Evolutionary conservation across 2,329 filamentous ascomycete species (phyloP), one percentile per base, ranked within the genome.

Genomic region (Colletotrichum lupini): DNA sequence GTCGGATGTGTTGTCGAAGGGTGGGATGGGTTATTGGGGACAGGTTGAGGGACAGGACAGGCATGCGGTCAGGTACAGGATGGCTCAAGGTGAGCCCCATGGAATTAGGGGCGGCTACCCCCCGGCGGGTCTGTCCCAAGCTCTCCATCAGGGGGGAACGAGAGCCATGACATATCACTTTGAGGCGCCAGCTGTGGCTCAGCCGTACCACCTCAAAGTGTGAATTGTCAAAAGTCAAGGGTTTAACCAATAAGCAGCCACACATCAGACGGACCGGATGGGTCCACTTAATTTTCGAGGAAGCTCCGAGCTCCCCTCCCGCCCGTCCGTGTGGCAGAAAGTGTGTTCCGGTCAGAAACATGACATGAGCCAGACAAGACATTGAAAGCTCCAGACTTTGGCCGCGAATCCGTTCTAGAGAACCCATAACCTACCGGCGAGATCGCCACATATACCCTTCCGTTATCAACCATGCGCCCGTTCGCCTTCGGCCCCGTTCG

Each of bases 1-100:
- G 59, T 62, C 59, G 66, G 49, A 64, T 67, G 66, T 64, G 37
- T 69, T 37, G 60, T 53, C 24, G 28, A 35, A 63, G 28, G 42
- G 55, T 52, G 22, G 53, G 58, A 56, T 64, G 59, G 53, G 42
- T 59, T 46, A 63, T 69, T 69, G 53, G 70, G 69, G 70, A 70
- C 46, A 70, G 60, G 67, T 60, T 73, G 32, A 57, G 55, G 32
- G 30, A 55, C 22, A 60, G 37, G 26, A 61, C 67, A 73, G 56
- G 67, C 70, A 73, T 66, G 60, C 60, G 56, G 67, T 70, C 67
- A 73, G 66, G 59, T 72, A 69, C 49, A 11, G 32, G 62, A 37
- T 26, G 52, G 32, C 22, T 19, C n/a, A 56, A 56, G 22, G 24
- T 53, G 28, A 63, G 62, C 12, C 28, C 63, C 28, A 61, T 26